Evolutionary conservation across 805 yeast genomes (phyloP), one percentile per base, ranked within the genome.

Genomic region (Suhomyces prunicola): DNA sequence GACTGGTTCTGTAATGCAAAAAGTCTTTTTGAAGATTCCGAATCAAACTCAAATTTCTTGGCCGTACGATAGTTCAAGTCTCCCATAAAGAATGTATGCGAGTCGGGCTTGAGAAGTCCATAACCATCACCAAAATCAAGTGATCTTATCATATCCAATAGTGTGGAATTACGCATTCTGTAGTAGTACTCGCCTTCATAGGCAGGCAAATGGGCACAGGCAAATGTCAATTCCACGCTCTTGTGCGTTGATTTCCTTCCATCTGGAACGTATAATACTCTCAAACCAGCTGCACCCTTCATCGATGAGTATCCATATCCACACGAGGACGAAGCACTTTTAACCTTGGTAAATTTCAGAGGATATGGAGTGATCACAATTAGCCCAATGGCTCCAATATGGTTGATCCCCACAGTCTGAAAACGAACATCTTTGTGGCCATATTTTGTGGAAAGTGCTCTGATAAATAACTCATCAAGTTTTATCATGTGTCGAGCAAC

Each of bases 61-160:
- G 71, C 57, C 2, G 87, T 79, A 44, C 98, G 75, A 67, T 88
- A 92, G 65, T 92, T 92, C 60, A 92, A 72, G 68, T 92, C 98
- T 0, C 98, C 98, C 77, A 89, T 70, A 50, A 91, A 66, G 61
- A 91, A 86, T 5, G 85, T 69, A 63, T 88, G 96, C 9, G 78
- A 60, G 1, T 68, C 58, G 0, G 85, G 83, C 55, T 79, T 80
- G 44, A 84, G 64, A 24, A 80, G 68, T 23, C 83, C 79, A 60
- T 67, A 76, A 4, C 83, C 85, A 58, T 85, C 86, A 10, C 77
- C 79, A 62, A 87, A 85, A 51, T 78, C 82, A 46, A 88, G 63
- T 4, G 81, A 77, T 31, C 81, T 72, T 60, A 84, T 74, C 2
- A 89, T 68, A 2, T 71, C 67, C 33, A 68, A 58, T 35, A 82